Conservation (phyloP, 129 eudicot species). For the Chrysanthemum seticuspe region DNA sequence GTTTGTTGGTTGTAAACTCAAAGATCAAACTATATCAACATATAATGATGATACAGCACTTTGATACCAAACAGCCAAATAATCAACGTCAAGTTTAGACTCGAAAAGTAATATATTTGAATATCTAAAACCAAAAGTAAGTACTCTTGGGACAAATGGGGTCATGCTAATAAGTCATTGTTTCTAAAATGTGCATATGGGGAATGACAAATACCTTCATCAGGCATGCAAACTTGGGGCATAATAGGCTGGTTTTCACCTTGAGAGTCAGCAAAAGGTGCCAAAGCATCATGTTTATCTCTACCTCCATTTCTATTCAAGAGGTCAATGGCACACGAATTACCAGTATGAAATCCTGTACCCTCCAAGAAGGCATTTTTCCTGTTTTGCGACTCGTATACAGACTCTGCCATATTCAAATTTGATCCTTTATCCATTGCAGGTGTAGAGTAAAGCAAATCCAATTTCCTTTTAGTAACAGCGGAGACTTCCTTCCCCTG, state of each 20-base stretch:
- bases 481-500: constrained; percentile 56
- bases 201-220: constrained; percentile 51
- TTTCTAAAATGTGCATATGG: constrained; percentile 17
- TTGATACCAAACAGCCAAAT: constrained; percentile 16
- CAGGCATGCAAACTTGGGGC: constrained; percentile 40
- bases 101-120: not conserved
- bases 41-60: constrained; percentile 1
- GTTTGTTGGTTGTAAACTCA: constrained; percentile 11
- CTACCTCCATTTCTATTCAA: constrained; percentile 29
- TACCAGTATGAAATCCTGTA: constrained; percentile 26
- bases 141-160: not conserved
- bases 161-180: not conserved
- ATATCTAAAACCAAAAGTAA: not conserved
- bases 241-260: constrained; percentile 72
- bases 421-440: constrained; percentile 66
- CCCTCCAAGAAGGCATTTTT: constrained; percentile 33
- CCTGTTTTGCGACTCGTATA: constrained; percentile 28
- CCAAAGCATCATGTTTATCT: constrained; percentile 26
- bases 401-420: constrained; percentile 43
- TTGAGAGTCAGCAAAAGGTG: constrained; percentile 50
- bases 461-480: constrained; percentile 40
- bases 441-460: constrained; percentile 43
- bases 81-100: not conserved
- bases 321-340: constrained; percentile 29
- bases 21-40: constrained; percentile 13